Percentiles rank a stretch among this genome's conserved stretches.
Conservation (phyloP, 1,139 yeast genomes). For the Suhomyces atakaporum region DNA sequence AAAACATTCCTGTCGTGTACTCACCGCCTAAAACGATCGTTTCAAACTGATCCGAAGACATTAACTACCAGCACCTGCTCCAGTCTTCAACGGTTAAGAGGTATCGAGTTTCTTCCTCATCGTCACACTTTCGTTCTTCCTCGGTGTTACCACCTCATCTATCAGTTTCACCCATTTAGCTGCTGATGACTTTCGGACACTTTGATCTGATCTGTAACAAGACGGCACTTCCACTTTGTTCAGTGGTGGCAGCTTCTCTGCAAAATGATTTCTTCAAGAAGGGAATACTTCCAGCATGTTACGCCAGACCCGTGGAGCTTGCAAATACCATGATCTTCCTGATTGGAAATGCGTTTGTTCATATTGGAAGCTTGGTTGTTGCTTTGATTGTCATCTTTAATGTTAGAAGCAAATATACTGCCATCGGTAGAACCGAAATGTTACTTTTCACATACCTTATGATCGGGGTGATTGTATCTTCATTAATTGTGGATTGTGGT, state of each 20-base stretch:
- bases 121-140: too few species aligned
- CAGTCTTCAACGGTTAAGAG: not conserved
- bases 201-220: slow-evolving; percentile 66
- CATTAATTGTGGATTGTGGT: slow-evolving; percentile 86
- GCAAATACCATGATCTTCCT: slow-evolving; percentile 92
- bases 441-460: slow-evolving; percentile 66
- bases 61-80: not conserved
- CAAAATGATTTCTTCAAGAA: slow-evolving; percentile 31
- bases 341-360: slow-evolving; percentile 85
- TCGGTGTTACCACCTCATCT: too few species aligned
- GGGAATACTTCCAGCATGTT: slow-evolving; percentile 78
- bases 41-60: slow-evolving; percentile 3
- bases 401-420: slow-evolving; percentile 83
- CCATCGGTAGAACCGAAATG: slow-evolving; percentile 90
- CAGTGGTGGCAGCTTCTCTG: slow-evolving; percentile 52
- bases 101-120: too few species aligned
- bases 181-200: slow-evolving; percentile 60
- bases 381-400: slow-evolving; percentile 74
- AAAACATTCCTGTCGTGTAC: slow-evolving; percentile 9
- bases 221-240: slow-evolving; percentile 78
- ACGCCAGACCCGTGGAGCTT: slow-evolving; percentile 79
- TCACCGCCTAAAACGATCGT: not conserved
- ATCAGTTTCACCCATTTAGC: too few species aligned
- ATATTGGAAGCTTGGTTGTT: slow-evolving; percentile 70
- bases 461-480: slow-evolving; percentile 58